phyloP scores from a whole-genome alignment of 257 asterid genomes.

The Ophiorrhiza pumila region DNA sequence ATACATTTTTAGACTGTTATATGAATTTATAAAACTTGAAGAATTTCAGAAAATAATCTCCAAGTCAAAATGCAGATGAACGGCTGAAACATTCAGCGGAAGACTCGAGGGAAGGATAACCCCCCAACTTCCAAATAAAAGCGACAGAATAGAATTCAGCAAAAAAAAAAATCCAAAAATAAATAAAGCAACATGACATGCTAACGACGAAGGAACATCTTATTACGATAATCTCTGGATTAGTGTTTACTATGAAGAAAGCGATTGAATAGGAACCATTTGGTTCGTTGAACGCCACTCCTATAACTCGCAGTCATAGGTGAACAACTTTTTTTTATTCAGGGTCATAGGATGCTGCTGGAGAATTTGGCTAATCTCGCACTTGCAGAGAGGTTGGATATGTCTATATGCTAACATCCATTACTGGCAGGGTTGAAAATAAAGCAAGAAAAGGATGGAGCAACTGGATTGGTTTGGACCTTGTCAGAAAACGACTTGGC shows the following conservation, averaged over 20 bases:
- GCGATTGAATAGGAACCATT: neutral
- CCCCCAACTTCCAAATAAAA: neutral
- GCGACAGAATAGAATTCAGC: no score
- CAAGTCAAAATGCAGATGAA: neutral
- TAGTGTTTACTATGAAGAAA: neutral
- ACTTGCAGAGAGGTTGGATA: neutral
- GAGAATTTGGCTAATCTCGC: neutral
- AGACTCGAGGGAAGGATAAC: neutral
- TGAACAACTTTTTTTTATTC: neutral
- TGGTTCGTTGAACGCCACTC: neutral
- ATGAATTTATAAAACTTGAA: no score
- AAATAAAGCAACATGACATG: neutral
- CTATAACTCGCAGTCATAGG: neutral
- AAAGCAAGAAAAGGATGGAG: neutral
- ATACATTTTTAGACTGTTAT: no score
- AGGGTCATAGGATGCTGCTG: neutral
- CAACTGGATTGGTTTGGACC: neutral
- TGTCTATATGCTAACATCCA: neutral
- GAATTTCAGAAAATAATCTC: neutral
- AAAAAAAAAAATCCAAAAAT: neutral
- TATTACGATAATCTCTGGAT: no score
- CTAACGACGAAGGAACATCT: neutral
- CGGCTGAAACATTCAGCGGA: neutral
- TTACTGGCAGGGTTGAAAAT: no score
- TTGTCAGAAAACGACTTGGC: conserved; percentile 8